These are phyloP conservation scores for Murraya koenigii DNA, from an alignment of 345 rosid species.

Conservation along the genomic window DNA sequence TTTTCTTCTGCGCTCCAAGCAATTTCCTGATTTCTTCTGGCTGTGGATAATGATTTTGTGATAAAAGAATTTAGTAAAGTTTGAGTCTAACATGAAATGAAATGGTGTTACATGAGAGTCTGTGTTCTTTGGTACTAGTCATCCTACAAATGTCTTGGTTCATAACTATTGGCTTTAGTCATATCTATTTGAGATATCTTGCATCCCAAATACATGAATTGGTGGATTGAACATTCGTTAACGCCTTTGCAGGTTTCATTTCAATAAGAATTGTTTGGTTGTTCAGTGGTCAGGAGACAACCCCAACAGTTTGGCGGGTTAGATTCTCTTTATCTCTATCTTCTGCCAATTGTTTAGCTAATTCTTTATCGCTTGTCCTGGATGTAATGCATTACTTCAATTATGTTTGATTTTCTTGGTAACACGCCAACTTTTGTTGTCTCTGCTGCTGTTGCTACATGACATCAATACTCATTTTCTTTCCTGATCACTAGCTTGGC, in stretches of 20 bases:
- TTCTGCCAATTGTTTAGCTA: neutral
- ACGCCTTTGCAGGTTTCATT: constrained; percentile 56
- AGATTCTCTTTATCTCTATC: constrained; percentile 1
- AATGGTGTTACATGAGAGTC: neutral
- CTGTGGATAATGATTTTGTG: neutral
- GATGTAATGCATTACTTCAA: neutral
- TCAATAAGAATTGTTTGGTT: constrained; percentile 65
- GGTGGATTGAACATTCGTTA: constrained; percentile 7
- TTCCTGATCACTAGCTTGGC: neutral
- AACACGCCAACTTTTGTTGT: neutral
- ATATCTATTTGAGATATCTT: neutral
- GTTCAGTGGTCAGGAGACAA: constrained; percentile 99
- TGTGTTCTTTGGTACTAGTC: neutral
- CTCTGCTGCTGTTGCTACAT: neutral
- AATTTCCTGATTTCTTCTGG: neutral
- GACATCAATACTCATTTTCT: neutral
- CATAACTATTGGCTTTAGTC: neutral
- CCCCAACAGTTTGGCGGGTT: constrained; percentile 98
- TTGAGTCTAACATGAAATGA: neutral
- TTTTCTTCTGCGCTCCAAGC: neutral
- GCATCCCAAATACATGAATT: neutral
- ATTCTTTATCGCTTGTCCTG: neutral
- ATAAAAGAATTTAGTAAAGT: neutral
- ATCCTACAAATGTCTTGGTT: neutral
- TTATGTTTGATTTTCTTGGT: neutral